Conservation (phyloP, 169 alveolate species). For the Cystoisospora suis region DNA sequence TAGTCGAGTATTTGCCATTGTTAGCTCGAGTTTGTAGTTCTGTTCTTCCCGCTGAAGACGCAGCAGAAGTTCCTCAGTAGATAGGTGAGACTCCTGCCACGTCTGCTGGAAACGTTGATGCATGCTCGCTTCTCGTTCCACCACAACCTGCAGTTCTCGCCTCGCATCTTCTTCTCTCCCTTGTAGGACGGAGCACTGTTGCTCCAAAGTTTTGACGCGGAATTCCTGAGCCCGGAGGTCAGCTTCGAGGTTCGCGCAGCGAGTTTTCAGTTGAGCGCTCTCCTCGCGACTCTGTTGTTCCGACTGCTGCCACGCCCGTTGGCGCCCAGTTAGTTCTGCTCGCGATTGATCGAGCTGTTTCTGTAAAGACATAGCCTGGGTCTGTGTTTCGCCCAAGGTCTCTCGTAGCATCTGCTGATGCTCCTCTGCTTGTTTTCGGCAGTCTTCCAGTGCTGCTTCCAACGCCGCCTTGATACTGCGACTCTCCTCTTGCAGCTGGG, state of each 20-base stretch:
- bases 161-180: background rate
- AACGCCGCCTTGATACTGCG: background rate
- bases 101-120: slow-evolving; percentile 19
- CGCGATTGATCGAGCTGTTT: slow-evolving; percentile 12
- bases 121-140: slow-evolving; percentile 19
- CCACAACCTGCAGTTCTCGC: background rate
- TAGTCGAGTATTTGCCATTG: background rate
- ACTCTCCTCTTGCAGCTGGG: slow-evolving; percentile 27
- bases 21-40: background rate
- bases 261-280: background rate
- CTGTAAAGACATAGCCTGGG: background rate
- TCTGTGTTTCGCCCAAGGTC: slow-evolving; percentile 20
- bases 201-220: background rate
- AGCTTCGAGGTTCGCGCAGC: background rate
- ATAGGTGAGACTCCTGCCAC: slow-evolving; percentile 3
- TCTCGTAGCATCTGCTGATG: slow-evolving; percentile 14
- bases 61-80: background rate
- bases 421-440: slow-evolving; percentile 3
- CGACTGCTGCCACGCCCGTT: background rate
- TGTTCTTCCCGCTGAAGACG: slow-evolving; percentile 20
- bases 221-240: background rate
- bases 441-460: slow-evolving; percentile 9
- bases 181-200: background rate
- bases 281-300: slow-evolving; percentile 27
- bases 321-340: background rate